Base-by-base conservation (phyloP, 371 early-diverging fungal genomes). In the Zopfochytrium polystomum region DNA sequence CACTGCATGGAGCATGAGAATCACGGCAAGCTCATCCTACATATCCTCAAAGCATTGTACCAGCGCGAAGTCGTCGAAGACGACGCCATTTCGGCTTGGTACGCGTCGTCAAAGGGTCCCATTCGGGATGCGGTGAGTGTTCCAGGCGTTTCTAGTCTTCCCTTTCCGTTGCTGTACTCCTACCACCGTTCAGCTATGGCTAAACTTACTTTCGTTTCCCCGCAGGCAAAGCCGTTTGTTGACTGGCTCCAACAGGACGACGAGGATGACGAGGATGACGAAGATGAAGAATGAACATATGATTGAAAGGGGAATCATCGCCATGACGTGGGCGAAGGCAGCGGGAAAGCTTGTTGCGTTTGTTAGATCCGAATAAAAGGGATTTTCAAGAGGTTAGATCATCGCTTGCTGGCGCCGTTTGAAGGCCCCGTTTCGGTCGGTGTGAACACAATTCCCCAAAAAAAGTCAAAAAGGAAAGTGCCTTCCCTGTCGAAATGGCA, bases 51-150 rank as follows among this genome's bases (percentile, higher is more conserved):
- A 52, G 55, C 77, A 20, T 72, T 90, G 44, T 96, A 95, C 71
- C 85, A 93, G 56, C 65, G 77, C 20, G 95, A 95, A 63, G 75
- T 95, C 33, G 56, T 90, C 26, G 90, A 90, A 60, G 95, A 92
- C 68, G 90, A 93, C 22, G 84, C 86, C 2, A 81, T 96, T 30
- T 50, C 90, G 43, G 65, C 65, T 22, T 96, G 96, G 96, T 86
- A 85, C 60, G 48, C 33, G 27, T 22, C 33, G 42, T 9, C 52
- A 9, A 53, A 26, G 15, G 57, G 51, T 13, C 42, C 48, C 38
- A 56, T 68, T 43, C 27, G 62, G 20, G 71, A 68, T 31, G 48
- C 65, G 62, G 71, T 63, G 43, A 55, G 57, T 56, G n/a, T 47
- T 45, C 1, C 48, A 6, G 58, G 18, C 31, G 13, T n/a, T 58